Conservation (phyloP, 345 rosid species). For the Toxicodendron radicans region DNA sequence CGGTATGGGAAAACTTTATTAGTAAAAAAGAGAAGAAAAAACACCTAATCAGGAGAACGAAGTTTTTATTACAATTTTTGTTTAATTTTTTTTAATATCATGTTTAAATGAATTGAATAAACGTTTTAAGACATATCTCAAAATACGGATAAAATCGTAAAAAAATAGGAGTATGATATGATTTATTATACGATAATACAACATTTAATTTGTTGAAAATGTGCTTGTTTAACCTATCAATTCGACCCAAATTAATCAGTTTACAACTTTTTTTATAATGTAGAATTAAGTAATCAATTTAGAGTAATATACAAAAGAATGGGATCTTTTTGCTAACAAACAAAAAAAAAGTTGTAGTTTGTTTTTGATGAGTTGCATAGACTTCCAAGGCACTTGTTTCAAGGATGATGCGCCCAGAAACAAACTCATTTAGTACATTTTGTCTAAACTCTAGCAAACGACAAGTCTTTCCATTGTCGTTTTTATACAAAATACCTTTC, state of each 20-base stretch:
- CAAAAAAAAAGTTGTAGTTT: not conserved
- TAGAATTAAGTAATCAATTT: no score
- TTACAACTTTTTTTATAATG: not conserved
- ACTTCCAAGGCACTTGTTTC: not conserved
- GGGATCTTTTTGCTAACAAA: not conserved
- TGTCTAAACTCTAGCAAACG: not conserved
- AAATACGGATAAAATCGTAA: no score
- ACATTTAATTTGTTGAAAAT: not conserved
- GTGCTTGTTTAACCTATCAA: not conserved
- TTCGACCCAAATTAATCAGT: not conserved
- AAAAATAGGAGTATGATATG: not conserved
- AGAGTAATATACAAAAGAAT: not conserved
- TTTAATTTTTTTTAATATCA: no score
- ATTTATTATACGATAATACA: not conserved
- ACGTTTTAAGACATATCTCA: no score
- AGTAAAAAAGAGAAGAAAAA: no score
- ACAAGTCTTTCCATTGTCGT: not conserved
- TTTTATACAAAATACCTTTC: not conserved
- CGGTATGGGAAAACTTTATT: no score
- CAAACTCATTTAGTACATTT: not conserved
- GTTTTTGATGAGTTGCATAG: not conserved
- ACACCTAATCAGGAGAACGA: no score
- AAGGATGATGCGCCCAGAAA: not conserved
- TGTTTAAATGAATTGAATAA: no score
- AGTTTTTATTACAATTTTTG: no score